Percentiles rank a stretch among this genome's conserved stretches.
These are phyloP conservation scores for Neonectria sp. DNA, from an alignment of 2,329 filamentous ascomycete genomes.

Conservation along the genomic window DNA sequence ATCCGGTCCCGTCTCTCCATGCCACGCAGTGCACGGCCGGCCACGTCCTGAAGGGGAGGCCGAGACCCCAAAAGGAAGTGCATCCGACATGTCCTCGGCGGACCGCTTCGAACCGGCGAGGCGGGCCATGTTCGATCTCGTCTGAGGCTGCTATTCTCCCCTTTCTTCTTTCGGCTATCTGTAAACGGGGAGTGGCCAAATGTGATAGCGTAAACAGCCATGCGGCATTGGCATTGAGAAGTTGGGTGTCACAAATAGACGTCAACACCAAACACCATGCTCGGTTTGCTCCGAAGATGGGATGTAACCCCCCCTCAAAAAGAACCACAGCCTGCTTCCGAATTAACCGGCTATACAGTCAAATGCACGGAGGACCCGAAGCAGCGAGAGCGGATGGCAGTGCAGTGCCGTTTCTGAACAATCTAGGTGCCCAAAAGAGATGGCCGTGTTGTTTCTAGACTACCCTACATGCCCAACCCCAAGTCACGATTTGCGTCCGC, in stretches of 20 bases:
- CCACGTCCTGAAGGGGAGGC: not conserved
- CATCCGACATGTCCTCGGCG: not conserved
- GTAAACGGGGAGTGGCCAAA: not conserved
- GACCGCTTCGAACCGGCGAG: not conserved
- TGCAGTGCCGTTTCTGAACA: conserved; percentile 15
- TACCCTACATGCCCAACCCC: conserved; percentile 16
- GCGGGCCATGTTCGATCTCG: conserved; percentile 9
- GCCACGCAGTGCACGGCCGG: not conserved
- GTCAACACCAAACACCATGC: not conserved
- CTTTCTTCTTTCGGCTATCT: not conserved
- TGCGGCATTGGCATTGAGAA: not conserved
- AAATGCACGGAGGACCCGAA: conserved; percentile 19
- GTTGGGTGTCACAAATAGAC: too few species aligned
- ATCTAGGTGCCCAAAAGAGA: conserved; percentile 3
- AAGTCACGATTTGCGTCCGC: not conserved
- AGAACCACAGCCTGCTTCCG: conserved; percentile 1
- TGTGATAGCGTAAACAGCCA: not conserved
- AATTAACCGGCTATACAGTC: not conserved
- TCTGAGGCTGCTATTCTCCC: not conserved
- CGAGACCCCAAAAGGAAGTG: conserved; percentile 11
- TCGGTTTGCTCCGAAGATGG: not conserved
- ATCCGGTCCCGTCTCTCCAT: not conserved
- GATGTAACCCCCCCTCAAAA: not conserved
- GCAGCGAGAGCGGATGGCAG: conserved; percentile 6
- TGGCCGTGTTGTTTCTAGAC: not conserved